Base-by-base conservation (phyloP, 2,329 filamentous ascomycete genomes). In the Penicillium rolfsii region DNA sequence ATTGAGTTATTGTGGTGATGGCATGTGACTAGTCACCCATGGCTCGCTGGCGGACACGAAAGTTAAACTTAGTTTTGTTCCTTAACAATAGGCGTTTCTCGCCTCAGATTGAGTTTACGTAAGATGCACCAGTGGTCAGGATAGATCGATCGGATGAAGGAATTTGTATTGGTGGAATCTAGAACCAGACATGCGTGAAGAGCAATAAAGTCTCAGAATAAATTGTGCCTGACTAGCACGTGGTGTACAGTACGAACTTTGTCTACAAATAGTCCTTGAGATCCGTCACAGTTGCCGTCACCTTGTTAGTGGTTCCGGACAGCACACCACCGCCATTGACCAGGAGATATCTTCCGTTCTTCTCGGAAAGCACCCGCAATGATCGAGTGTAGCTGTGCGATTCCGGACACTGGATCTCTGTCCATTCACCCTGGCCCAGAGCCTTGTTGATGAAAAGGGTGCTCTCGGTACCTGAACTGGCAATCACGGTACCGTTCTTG, bases 401-500 rank as follows among this genome's bases (percentile, higher is more conserved):
- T 62, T 80, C 78, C 0, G 74, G 73, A 1, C 79, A 81, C 0
- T 67, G 62, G 4, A 82, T 71, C 67, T 79, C 81, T 36, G 72
- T 77, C 83, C 83, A 85, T 6, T 78, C 78, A 30, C 76, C 70
- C 35, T 74, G 71, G 6, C 80, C 82, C 19, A 83, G 71, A 9
- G 73, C 73, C 59, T 76, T 75, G 66, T 84, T 84, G 41, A 84
- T 69, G 65, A 80, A 85, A 7, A 84, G 70, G 33, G 80, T 74
- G 6, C 72, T 65, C 19, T 73, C 64, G 5, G 73, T 78, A 9
- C 79, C 77, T 14, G 73, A 76, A 63, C 74, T 77, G 9, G 82
- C 81, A 11, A 84, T 80, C 54, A 85, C 78, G 0, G 81, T 85
- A 1, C 83, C 83, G 36, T 74, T 52, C 56, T 80, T 58, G 19